Evolutionary conservation across 805 yeast species (phyloP).

Genomic region (Metschnikowia kofuensis): DNA sequence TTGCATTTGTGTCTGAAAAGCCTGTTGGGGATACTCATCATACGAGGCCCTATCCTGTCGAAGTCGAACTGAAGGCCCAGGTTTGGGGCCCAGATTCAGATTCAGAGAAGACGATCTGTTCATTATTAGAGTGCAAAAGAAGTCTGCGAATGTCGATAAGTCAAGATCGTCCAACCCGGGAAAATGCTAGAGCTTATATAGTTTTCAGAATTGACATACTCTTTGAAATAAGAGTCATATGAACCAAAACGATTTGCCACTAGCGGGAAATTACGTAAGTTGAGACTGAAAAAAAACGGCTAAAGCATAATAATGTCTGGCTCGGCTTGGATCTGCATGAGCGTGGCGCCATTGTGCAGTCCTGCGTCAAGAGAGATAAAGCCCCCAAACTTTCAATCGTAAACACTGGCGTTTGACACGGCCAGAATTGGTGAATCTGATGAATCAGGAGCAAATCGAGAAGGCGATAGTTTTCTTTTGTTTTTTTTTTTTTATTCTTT

Average conservation of each 20-base stretch:
- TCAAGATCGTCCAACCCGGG: background rate
- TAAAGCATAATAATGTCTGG: background rate
- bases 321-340: background rate
- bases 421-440: too few relatives aligned
- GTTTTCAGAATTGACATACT: background rate
- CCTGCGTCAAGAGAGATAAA: background rate
- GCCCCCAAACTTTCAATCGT: background rate
- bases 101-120: too few relatives aligned
- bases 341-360: background rate
- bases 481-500: too few relatives aligned
- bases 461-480: too few relatives aligned
- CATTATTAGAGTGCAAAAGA: too few relatives aligned
- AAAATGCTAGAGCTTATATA: background rate
- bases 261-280: background rate
- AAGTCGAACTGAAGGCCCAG: too few relatives aligned
- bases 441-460: too few relatives aligned
- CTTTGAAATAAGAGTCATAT: background rate
- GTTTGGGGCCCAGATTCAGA: too few relatives aligned
- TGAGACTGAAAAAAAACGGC: background rate
- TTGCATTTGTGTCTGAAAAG: too few relatives aligned
- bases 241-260: background rate
- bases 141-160: too few relatives aligned
- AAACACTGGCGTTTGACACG: too few relatives aligned
- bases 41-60: too few relatives aligned
- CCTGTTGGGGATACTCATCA: background rate